These are phyloP conservation scores for Litsea cubeba DNA, from an alignment of 164 flowering plant species.

Conservation along the genomic window DNA sequence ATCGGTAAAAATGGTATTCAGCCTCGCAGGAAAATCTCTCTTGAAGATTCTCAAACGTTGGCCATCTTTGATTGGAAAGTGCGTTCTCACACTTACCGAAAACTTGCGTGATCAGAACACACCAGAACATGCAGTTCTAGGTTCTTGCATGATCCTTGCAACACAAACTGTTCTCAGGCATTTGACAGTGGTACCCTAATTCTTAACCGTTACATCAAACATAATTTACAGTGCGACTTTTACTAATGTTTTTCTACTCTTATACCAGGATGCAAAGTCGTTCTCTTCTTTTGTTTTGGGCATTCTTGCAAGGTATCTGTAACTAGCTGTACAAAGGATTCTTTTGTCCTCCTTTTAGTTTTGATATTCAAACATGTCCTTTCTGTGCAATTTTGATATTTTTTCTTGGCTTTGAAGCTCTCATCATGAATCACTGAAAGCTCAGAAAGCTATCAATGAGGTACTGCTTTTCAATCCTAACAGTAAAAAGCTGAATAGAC, in stretches of 20 bases:
- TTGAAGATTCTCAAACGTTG: conserved; percentile 84
- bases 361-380: background rate
- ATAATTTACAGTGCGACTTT: conserved; percentile 7
- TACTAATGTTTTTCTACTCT: conserved; percentile 13
- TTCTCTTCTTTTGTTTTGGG: conserved; percentile 79
- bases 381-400: conserved; percentile 5
- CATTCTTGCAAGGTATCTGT: conserved; percentile 70
- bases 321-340: background rate
- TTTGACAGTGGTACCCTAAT: conserved; percentile 61
- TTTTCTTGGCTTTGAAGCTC: conserved; percentile 49
- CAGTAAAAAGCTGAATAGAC: background rate
- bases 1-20: conserved; percentile 25
- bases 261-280: conserved; percentile 60
- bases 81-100: conserved; percentile 62
- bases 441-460: conserved; percentile 96
- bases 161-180: conserved; percentile 83
- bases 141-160: conserved; percentile 81
- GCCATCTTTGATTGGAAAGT: conserved; percentile 76
- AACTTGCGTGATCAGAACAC: conserved; percentile 52
- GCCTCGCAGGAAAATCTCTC: conserved; percentile 88
- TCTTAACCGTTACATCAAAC: conserved; percentile 4
- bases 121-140: conserved; percentile 80
- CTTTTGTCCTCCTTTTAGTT: background rate
- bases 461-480: conserved; percentile 29
- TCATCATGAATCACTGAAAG: conserved; percentile 87